Conservation (phyloP, 768 basidiomycete genomes). For the Amanita jacksonii region DNA sequence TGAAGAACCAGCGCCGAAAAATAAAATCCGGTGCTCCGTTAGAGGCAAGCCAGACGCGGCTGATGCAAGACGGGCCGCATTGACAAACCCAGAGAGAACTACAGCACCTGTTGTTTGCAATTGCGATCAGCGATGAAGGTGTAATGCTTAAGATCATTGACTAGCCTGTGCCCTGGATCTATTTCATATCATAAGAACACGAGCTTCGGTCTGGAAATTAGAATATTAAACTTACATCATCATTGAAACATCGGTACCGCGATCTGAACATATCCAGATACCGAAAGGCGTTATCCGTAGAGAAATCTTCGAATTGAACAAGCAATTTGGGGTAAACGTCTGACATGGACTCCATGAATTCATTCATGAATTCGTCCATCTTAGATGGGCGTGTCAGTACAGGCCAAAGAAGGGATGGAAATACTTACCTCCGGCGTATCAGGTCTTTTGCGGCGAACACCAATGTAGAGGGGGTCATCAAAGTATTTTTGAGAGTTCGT, state of each 20-base stretch:
- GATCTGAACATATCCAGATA: constrained; percentile 57
- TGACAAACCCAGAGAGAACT: constrained; percentile 65
- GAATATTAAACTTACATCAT: constrained; percentile 55
- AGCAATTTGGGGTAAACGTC: constrained; percentile 57
- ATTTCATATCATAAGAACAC: constrained; percentile 8
- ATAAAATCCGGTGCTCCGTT: constrained; percentile 71
- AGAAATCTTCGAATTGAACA: constrained; percentile 74
- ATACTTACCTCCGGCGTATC: constrained; percentile 29
- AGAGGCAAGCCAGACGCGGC: constrained; percentile 45
- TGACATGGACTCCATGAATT: constrained; percentile 62
- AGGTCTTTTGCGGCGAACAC: constrained; percentile 49
- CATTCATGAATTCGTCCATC: constrained; percentile 70
- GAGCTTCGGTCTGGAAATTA: neutral
- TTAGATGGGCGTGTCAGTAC: constrained; percentile 15
- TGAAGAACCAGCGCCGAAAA: constrained; percentile 86
- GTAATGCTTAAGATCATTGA: constrained; percentile 1
- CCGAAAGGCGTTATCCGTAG: constrained; percentile 69
- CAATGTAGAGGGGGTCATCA: constrained; percentile 69
- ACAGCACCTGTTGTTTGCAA: constrained; percentile 42
- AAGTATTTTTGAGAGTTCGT: constrained; percentile 62
- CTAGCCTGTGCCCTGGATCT: constrained; percentile 58
- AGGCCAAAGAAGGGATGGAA: neutral
- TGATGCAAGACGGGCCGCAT: constrained; percentile 56
- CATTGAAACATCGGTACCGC: constrained; percentile 57
- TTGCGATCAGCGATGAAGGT: constrained; percentile 9